These are phyloP conservation scores for Trypethelium eluteriae DNA, from an alignment of 495 filamentous ascomycete genomes.

Conservation along the genomic window DNA sequence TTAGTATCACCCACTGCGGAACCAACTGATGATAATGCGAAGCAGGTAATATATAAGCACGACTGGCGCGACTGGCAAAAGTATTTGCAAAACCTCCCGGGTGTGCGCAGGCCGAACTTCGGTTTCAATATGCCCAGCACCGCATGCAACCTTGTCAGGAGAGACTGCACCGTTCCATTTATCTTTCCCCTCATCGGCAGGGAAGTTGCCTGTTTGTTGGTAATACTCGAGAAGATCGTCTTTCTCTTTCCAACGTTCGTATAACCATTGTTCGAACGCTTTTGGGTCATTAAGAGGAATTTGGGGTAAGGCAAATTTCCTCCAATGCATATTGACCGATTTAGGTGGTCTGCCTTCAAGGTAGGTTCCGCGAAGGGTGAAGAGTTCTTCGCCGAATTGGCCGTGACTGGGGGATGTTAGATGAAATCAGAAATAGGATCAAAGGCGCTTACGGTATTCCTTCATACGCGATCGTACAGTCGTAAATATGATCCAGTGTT, in stretches of 20 bases:
- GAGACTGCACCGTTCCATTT: slow-evolving; percentile 28
- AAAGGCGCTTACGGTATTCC: slow-evolving; percentile 58
- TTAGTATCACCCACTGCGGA: not conserved
- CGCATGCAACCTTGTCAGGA: slow-evolving; percentile 22
- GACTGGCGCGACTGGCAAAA: slow-evolving; percentile 23
- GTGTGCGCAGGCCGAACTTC: slow-evolving; percentile 46
- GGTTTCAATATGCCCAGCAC: slow-evolving; percentile 52
- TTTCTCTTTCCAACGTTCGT: slow-evolving; percentile 71
- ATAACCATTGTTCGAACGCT: slow-evolving; percentile 65
- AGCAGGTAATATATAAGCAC: slow-evolving; percentile 7
- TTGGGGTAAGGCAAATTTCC: slow-evolving; percentile 56
- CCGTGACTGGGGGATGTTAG: slow-evolving; percentile 45
- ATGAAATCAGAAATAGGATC: slow-evolving; percentile 18
- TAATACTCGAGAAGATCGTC: slow-evolving; percentile 68
- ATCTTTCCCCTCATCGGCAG: slow-evolving; percentile 48
- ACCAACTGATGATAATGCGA: not conserved
- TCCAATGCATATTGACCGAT: slow-evolving; percentile 81
- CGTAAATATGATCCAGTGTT: slow-evolving; percentile 73
- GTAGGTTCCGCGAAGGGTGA: slow-evolving; percentile 64
- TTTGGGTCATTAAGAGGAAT: slow-evolving; percentile 60
- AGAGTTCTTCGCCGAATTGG: slow-evolving; percentile 66
- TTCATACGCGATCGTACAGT: slow-evolving; percentile 80
- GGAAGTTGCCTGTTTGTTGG: slow-evolving; percentile 60
- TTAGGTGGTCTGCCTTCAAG: slow-evolving; percentile 71
- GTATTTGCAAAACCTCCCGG: slow-evolving; percentile 37